Percentiles rank a stretch among this genome's conserved stretches.
These are phyloP conservation scores for Puccinia novopanici DNA, from an alignment of 1,284 basidiomycete genomes.

Conservation along the genomic window DNA sequence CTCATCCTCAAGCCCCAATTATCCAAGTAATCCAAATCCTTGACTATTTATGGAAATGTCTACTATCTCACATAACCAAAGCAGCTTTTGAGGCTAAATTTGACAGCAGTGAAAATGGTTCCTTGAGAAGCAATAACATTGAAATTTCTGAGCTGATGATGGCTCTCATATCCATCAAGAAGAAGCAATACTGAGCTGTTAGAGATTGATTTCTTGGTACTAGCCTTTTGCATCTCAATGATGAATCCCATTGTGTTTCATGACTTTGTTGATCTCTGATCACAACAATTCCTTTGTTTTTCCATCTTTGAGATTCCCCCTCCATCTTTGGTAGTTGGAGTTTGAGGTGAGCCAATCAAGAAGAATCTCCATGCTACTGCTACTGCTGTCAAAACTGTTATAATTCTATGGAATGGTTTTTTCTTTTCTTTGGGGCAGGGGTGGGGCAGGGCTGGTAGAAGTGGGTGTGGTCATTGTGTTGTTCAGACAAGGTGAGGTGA, in stretches of 20 bases:
- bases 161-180: not conserved
- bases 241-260: no score
- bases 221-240: no score
- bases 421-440: not conserved
- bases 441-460: not conserved
- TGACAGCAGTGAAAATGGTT: no score
- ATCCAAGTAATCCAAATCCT: no score
- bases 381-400: not conserved
- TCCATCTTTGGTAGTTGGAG: slow-evolving; percentile 3
- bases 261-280: no score
- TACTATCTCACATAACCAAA: no score
- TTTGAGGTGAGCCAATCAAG: not conserved
- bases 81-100: no score
- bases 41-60: no score
- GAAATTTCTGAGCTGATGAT: not conserved
- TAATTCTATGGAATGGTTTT: not conserved
- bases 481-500: not conserved
- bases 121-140: no score
- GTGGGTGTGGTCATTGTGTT: not conserved
- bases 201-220: not conserved
- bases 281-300: not conserved
- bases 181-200: not conserved
- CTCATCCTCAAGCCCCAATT: no score
- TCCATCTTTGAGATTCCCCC: not conserved
- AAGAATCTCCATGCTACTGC: slow-evolving; percentile 18